A percentile compares a stretch with the other conserved stretches of the same genome.
Conservation (phyloP, 495 filamentous ascomycete genomes). For the Chaetomidium leptoderma region DNA sequence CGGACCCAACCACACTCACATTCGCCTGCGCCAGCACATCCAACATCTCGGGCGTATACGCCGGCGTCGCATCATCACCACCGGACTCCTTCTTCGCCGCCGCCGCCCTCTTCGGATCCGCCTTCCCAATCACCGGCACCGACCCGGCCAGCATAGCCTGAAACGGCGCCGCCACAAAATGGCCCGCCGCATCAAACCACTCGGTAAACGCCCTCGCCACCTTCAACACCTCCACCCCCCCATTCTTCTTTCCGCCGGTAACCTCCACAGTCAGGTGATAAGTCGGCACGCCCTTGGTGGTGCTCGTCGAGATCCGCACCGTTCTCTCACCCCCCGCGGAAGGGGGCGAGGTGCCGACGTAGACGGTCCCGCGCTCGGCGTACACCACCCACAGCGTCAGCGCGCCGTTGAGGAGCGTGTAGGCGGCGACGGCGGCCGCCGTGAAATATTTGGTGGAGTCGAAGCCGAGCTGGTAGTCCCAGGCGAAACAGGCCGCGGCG, state of each 20-base stretch:
- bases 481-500: conserved; percentile 76
- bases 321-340: conserved; percentile 25
- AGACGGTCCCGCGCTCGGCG: conserved; percentile 78
- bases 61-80: conserved; percentile 15
- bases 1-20: conserved; percentile 25
- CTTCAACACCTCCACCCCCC: conserved; percentile 49
- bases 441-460: conserved; percentile 74
- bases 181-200: conserved; percentile 82
- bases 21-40: conserved; percentile 38
- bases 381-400: conserved; percentile 84
- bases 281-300: conserved; percentile 69
- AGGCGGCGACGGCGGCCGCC: conserved; percentile 67
- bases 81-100: conserved; percentile 8
- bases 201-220: conserved; percentile 67
- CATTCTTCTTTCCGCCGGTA: conserved; percentile 39
- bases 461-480: conserved; percentile 88
- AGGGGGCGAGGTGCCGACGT: conserved; percentile 54
- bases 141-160: conserved; percentile 71
- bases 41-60: conserved; percentile 38
- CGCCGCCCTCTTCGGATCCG: conserved; percentile 57
- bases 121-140: conserved; percentile 62
- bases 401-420: conserved; percentile 72
- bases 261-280: conserved; percentile 70
- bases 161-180: conserved; percentile 78
- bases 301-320: conserved; percentile 63